phyloP scores from a whole-genome alignment of 805 yeast species.

The Ogataea pilisensis region DNA sequence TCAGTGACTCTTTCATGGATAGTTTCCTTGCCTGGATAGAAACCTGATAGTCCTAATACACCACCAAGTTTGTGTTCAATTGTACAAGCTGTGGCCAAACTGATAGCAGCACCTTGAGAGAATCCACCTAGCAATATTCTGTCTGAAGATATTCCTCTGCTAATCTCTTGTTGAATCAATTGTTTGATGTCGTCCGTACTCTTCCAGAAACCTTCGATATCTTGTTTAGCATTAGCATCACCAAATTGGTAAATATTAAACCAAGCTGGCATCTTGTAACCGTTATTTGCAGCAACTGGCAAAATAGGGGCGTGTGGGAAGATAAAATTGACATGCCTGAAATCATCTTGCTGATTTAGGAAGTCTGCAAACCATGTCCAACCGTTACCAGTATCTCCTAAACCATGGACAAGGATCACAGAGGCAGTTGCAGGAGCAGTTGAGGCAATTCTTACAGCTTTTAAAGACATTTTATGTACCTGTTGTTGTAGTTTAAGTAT shows the following conservation, averaged over 20 bases:
- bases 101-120: constrained; percentile 87
- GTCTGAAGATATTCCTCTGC: constrained; percentile 50
- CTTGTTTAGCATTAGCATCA: constrained; percentile 42
- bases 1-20: constrained; percentile 23
- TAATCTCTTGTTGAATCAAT: constrained; percentile 50
- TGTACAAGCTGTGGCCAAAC: constrained; percentile 56
- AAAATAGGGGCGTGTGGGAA: constrained; percentile 85
- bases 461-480: constrained; percentile 9
- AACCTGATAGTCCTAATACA: constrained; percentile 73
- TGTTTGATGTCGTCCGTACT: constrained; percentile 42
- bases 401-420: constrained; percentile 78
- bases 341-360: constrained; percentile 41
- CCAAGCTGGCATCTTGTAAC: constrained; percentile 77
- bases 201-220: constrained; percentile 49
- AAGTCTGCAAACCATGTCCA: constrained; percentile 80
- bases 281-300: constrained; percentile 67
- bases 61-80: constrained; percentile 71
- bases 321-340: constrained; percentile 61
- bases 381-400: constrained; percentile 88
- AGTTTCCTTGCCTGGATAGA: constrained; percentile 40
- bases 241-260: constrained; percentile 67
- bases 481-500: not conserved
- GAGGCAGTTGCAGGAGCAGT: constrained; percentile 51
- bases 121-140: constrained; percentile 91
- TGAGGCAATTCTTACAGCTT: constrained; percentile 38